These are phyloP conservation scores for Bertia moriformis DNA, from an alignment of 2,329 filamentous ascomycete genomes.

Conservation along the genomic window DNA sequence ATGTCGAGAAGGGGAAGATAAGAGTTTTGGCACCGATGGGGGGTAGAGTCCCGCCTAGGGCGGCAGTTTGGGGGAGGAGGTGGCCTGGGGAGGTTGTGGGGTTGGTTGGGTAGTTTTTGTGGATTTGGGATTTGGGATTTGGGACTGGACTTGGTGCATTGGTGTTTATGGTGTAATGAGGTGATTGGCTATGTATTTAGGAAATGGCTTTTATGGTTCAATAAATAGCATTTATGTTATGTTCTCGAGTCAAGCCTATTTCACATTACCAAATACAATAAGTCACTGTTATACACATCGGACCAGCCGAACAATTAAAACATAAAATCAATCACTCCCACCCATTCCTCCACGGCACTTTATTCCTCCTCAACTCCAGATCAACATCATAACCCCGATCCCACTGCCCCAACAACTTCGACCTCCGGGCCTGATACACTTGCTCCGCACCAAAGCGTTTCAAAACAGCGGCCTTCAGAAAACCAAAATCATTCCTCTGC, in stretches of 20 bases:
- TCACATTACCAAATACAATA: no score
- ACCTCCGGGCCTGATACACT: neutral
- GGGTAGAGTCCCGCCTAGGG: slow-evolving; percentile 28
- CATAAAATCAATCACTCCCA: neutral
- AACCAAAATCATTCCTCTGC: slow-evolving; percentile 30
- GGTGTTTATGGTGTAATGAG: neutral
- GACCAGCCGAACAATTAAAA: no score
- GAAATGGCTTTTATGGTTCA: no score
- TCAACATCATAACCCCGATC: neutral
- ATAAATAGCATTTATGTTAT: no score
- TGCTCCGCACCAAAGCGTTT: neutral
- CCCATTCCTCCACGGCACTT: neutral
- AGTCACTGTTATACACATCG: no score
- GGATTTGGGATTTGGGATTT: neutral
- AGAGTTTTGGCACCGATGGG: slow-evolving; percentile 52
- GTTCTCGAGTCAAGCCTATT: no score
- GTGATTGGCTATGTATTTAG: no score
- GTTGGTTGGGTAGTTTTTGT: neutral
- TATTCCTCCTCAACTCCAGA: neutral
- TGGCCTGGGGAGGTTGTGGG: slow-evolving; percentile 1
- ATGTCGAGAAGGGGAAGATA: slow-evolving; percentile 49
- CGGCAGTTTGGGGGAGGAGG: neutral
- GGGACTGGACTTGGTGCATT: slow-evolving; percentile 10
- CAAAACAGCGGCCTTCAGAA: slow-evolving; percentile 13
- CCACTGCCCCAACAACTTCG: neutral